phyloP scores from a whole-genome alignment of 2,329 filamentous ascomycete species.

The Hymenoscyphus repandus region DNA sequence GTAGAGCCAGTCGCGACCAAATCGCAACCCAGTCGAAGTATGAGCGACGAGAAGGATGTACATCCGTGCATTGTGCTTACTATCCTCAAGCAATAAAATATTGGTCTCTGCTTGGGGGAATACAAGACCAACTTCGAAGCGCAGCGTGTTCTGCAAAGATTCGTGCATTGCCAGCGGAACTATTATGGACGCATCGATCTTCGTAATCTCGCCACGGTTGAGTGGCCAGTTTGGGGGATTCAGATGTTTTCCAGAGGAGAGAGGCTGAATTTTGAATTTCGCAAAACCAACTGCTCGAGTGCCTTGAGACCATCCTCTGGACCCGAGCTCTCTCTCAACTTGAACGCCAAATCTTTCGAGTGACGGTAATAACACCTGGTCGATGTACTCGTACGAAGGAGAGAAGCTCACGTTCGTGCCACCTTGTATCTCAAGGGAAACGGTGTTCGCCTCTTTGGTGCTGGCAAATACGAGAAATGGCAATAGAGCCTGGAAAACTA shows the following conservation, averaged over 20 bases:
- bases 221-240: slow-evolving; percentile 27
- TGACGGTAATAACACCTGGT: slow-evolving; percentile 53
- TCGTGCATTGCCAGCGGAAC: slow-evolving; percentile 41
- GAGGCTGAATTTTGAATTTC: slow-evolving; percentile 40
- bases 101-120: slow-evolving; percentile 41
- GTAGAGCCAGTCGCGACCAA: slow-evolving; percentile 44
- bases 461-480: slow-evolving; percentile 53
- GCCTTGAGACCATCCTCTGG: slow-evolving; percentile 43
- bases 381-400: slow-evolving; percentile 55
- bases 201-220: slow-evolving; percentile 34
- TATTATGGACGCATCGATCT: slow-evolving; percentile 47
- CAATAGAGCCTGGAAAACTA: slow-evolving; percentile 56
- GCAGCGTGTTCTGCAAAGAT: slow-evolving; percentile 37
- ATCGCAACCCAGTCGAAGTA: slow-evolving; percentile 40
- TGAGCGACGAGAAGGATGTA: slow-evolving; percentile 54
- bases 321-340: slow-evolving; percentile 40
- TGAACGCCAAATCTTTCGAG: slow-evolving; percentile 47
- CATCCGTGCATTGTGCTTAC: slow-evolving; percentile 44
- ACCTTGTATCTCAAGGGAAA: slow-evolving; percentile 48
- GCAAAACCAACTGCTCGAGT: slow-evolving; percentile 30
- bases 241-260: slow-evolving; percentile 36
- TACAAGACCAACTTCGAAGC: slow-evolving; percentile 34
- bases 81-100: slow-evolving; percentile 47
- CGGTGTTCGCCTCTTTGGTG: slow-evolving; percentile 37
- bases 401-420: slow-evolving; percentile 56